Evolutionary conservation across 2,329 filamentous ascomycete genomes (phyloP).

Genomic region (Plenodomus tracheiphilus): DNA sequence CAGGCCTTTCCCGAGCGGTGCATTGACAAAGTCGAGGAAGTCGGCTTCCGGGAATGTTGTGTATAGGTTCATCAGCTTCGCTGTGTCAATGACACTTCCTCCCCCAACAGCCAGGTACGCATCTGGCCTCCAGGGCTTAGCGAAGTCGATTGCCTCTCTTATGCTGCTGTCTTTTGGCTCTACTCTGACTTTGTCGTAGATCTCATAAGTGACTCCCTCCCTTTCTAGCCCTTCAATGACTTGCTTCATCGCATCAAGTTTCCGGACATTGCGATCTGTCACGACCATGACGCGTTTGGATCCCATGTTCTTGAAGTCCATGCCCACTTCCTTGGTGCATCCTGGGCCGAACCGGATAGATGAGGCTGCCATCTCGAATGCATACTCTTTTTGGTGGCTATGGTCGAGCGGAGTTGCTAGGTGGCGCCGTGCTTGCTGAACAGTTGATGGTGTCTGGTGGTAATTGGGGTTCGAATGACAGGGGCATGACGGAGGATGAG

Average conservation of each 20-base stretch:
- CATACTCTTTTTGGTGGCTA: slow-evolving; percentile 85
- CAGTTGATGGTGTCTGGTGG: slow-evolving; percentile 52
- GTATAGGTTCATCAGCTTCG: slow-evolving; percentile 98
- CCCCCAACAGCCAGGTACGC: slow-evolving; percentile 90
- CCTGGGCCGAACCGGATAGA: slow-evolving; percentile 93
- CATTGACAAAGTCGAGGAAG: slow-evolving; percentile 97
- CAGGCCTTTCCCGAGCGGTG: slow-evolving; percentile 81
- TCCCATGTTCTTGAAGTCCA: slow-evolving; percentile 94
- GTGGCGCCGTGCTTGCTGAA: slow-evolving; percentile 59
- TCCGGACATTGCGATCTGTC: slow-evolving; percentile 80
- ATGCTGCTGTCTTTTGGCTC: slow-evolving; percentile 96
- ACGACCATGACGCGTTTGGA: slow-evolving; percentile 88
- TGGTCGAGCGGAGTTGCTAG: slow-evolving; percentile 78
- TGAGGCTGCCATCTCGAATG: slow-evolving; percentile 97
- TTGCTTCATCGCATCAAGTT: slow-evolving; percentile 86
- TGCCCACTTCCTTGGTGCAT: slow-evolving; percentile 92
- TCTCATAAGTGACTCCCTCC: slow-evolving; percentile 78
- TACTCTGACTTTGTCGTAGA: slow-evolving; percentile 79
- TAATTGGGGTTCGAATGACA: slow-evolving; percentile 91
- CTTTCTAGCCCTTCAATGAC: slow-evolving; percentile 76
- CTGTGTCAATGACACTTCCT: slow-evolving; percentile 96
- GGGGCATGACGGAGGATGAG: slow-evolving; percentile 88
- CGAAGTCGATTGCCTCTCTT: slow-evolving; percentile 85
- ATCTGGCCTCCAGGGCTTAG: slow-evolving; percentile 78
- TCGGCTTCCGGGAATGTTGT: slow-evolving; percentile 87